phyloP scores from a whole-genome alignment of 768 basidiomycete genomes.

The Amanita muscaria region DNA sequence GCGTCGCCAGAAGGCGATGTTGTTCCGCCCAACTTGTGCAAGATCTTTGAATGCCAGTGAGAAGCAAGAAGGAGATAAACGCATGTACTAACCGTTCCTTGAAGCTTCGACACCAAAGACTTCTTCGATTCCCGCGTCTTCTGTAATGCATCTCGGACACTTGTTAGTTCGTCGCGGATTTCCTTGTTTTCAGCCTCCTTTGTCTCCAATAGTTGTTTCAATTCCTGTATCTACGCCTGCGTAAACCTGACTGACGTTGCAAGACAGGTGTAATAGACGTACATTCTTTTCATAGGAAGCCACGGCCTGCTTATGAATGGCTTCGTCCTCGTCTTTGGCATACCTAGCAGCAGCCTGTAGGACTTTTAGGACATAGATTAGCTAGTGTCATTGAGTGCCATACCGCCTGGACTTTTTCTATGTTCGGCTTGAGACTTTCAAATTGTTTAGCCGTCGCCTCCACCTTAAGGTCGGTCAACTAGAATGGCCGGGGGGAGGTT shows the following conservation, averaged over 20 bases:
- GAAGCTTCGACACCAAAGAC: constrained; percentile 21
- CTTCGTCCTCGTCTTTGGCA: not conserved
- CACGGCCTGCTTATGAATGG: not conserved
- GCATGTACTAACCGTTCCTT: constrained; percentile 16
- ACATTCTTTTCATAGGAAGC: constrained; percentile 3
- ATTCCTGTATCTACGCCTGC: constrained; percentile 5
- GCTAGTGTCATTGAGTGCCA: not conserved
- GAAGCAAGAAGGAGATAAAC: not conserved
- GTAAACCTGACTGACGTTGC: no score
- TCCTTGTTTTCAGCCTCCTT: constrained; percentile 16
- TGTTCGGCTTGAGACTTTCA: not conserved
- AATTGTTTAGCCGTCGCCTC: not conserved
- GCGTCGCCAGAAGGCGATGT: not conserved
- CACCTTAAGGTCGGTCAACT: not conserved
- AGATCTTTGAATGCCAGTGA: not conserved
- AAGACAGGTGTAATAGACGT: not conserved
- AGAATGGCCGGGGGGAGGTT: not conserved
- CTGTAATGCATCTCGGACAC: constrained; percentile 18
- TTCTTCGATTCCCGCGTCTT: constrained; percentile 22
- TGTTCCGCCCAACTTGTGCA: constrained; percentile 1
- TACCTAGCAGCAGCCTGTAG: not conserved
- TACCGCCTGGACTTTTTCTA: not conserved
- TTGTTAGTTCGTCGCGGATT: constrained; percentile 17
- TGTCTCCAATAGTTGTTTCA: constrained; percentile 13
- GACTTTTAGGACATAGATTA: not conserved